Evolutionary conservation across 2,329 filamentous ascomycete species (phyloP).

Genomic region (Alternaria alternata): DNA sequence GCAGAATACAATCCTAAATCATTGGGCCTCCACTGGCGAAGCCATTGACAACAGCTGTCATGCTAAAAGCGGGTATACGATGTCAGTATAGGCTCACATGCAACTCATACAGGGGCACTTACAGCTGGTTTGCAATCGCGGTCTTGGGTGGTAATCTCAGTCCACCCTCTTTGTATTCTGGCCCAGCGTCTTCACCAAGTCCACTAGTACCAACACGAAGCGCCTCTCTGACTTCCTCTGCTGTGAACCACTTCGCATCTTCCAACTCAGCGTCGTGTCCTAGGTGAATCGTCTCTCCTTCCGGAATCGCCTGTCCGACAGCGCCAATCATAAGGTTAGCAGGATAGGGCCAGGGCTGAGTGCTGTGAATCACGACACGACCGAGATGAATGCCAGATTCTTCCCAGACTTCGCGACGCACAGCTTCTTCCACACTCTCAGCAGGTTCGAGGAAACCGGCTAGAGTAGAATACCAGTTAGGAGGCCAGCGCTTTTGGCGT

Average conservation of each 20-base stretch:
- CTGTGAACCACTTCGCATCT: conserved; percentile 84
- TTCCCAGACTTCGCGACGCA: conserved; percentile 61
- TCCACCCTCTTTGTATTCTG: conserved; percentile 76
- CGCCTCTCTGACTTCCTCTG: conserved; percentile 82
- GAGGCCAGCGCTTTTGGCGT: conserved; percentile 82
- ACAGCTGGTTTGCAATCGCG: conserved; percentile 88
- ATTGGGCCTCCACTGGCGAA: conserved; percentile 66
- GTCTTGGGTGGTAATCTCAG: conserved; percentile 83
- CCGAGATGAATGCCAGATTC: conserved; percentile 59
- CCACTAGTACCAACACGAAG: conserved; percentile 72
- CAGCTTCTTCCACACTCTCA: conserved; percentile 61
- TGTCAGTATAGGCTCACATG: not conserved
- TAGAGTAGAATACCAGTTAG: conserved; percentile 87
- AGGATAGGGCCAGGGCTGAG: conserved; percentile 63
- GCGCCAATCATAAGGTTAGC: conserved; percentile 68
- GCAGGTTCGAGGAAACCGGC: conserved; percentile 62
- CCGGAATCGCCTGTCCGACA: conserved; percentile 82
- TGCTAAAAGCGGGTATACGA: conserved; percentile 37
- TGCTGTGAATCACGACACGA: conserved; percentile 60
- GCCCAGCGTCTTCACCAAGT: conserved; percentile 69
- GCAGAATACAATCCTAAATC: conserved; percentile 42
- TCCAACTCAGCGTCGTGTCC: conserved; percentile 92
- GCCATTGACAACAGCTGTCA: conserved; percentile 79
- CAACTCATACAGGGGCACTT: not conserved
- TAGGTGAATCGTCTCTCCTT: conserved; percentile 81